Conservation (phyloP, 805 yeast species). For the Yamadazyma laniorum region DNA sequence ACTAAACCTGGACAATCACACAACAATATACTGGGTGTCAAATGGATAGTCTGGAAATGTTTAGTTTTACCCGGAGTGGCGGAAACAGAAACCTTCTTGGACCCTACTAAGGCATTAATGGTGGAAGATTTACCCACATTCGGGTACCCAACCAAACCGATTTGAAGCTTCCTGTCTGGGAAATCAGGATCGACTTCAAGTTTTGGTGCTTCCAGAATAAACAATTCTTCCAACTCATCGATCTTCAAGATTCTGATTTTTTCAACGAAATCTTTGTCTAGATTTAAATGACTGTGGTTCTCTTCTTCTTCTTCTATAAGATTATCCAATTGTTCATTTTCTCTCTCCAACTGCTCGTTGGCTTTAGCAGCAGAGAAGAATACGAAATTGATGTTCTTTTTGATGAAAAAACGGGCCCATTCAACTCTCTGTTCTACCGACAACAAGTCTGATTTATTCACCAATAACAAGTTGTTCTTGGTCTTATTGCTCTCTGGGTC, state of each 20-base stretch:
- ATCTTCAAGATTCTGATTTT: slow-evolving; percentile 72
- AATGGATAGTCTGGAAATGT: slow-evolving; percentile 93
- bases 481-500: slow-evolving; percentile 48
- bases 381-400: slow-evolving; percentile 72
- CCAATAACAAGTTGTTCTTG: slow-evolving; percentile 78
- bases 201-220: slow-evolving; percentile 75
- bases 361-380: slow-evolving; percentile 92
- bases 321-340: slow-evolving; percentile 39
- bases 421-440: slow-evolving; percentile 69
- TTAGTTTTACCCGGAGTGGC: slow-evolving; percentile 99
- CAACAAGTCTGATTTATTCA: slow-evolving; percentile 90
- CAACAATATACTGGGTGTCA: slow-evolving; percentile 76
- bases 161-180: slow-evolving; percentile 65
- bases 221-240: slow-evolving; percentile 80
- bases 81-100: slow-evolving; percentile 97
- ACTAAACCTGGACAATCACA: slow-evolving; percentile 99
- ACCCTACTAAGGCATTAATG: slow-evolving; percentile 92
- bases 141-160: slow-evolving; percentile 97
- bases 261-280: slow-evolving; percentile 21
- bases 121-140: slow-evolving; percentile 96
- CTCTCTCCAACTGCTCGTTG: slow-evolving; percentile 67
- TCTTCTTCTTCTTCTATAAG: slow-evolving; percentile 24
- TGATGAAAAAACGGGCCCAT: slow-evolving; percentile 85
- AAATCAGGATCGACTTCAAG: slow-evolving; percentile 54
- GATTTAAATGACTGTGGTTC: slow-evolving; percentile 6